Evolutionary conservation across 2,329 filamentous ascomycete species (phyloP), one percentile per base, ranked within the genome.

Genomic region (Penicillium sclerotigenum): DNA sequence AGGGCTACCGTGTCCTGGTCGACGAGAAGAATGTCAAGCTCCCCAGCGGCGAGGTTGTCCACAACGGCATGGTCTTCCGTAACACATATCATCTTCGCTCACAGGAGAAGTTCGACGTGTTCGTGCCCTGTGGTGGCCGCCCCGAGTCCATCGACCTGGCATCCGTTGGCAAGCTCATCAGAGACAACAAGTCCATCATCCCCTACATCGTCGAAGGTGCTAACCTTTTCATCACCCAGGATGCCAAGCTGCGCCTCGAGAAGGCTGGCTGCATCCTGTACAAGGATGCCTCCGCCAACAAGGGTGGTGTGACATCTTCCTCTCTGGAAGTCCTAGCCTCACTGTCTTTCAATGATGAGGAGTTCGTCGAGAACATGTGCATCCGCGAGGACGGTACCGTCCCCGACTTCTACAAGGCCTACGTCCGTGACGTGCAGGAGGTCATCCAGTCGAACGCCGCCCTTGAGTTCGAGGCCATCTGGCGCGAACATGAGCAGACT

Each of bases 231-330:
- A 95, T 99, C 77, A 97, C 94, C 0, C 94, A 99, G 76, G 94
- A 99, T 68, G 93, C 93, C 67, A 97, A 97, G 80, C 83, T 97
- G 53, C 89, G 91, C 24, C 85, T 99, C 14, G 94, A 99, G 78
- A 88, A 91, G 66, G 92, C 93, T n/a, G 94, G 94, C 58, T 95
- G 91, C 71, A 86, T 97, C 67, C 77, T 99, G 38, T 97, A 91
- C 87, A 99, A 99, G 80, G 94, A 99, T 74, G 94, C 94, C 5
- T 96, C 91, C 36, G 92, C 93, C 54, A 99, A 99, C 84, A 99
- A 99, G 82, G 94, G 94, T 63, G 94, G 94, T 73, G 94, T 99
- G 43, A 99, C 94, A 0, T 97, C 91, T 0, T 97, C 94, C 0
- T 97, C 94, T 0, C 86, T 97, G 31, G 94, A 99, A 71, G 94